Evolutionary conservation across 345 rosid species (phyloP), one percentile per base, ranked within the genome.

Genomic region (Pistacia vera): DNA sequence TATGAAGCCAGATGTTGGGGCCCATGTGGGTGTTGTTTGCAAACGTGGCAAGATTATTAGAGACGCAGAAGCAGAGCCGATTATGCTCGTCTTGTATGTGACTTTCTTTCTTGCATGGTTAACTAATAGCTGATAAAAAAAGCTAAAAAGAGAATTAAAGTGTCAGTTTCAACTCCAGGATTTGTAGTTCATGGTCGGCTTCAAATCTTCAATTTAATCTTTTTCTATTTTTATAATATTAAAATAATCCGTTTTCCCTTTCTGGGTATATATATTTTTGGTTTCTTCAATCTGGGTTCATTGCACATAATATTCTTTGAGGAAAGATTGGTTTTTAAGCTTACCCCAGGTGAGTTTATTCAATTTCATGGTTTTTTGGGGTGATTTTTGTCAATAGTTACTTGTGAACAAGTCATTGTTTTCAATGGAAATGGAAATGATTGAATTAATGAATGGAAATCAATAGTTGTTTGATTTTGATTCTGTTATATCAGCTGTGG

Each of bases 241-340:
- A 33, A 54, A 36, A 17, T 18, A 8, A 17, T 2, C 12, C 22
- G 20, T 14, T 14, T 25, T 48, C 13, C 22, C 28, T n/a, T 20
- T 16, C 30, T 51, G 46, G 46, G 46, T 41, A 41, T 68, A 7
- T 28, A 14, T 51, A 25, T 6, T 30, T 49, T 30, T 28, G 74
- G 55, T 71, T 58, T 46, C 65, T 59, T 58, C 20, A 13, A 41
- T 41, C 74, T 58, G 38, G 74, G 65, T 22, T 58, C 74, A 58
- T 58, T 41, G 74, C 52, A 71, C 14, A 54, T 18, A 13, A 41
- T 41, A 17, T 59, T 71, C 66, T 44, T 71, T 44, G 65, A 13
- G 38, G 71, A 51, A 68, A 51, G 71, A 28, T 49, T 51, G 38
- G 30, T 3, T 51, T 68, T 51, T 13, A 18, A 51, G 71, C 58